Base-by-base conservation (phyloP, 1,139 yeast species). In the Debaryomycetaceae sp. region DNA sequence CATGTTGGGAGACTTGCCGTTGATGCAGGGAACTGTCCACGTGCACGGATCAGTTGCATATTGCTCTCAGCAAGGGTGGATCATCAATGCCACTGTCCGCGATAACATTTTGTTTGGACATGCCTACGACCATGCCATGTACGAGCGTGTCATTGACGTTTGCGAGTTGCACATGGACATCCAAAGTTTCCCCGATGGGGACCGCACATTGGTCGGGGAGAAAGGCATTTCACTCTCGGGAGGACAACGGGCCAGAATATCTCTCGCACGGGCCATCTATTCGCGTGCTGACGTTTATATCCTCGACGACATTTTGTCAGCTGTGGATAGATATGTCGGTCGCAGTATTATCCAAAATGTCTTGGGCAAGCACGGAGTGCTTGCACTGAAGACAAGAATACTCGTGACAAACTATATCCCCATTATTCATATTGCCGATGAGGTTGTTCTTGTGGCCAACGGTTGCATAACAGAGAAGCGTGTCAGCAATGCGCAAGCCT, bases 41-140 rank as follows among this genome's bases (percentile, higher is more conserved):
- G 35, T 36, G 14, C 37, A 40, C 16, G 49, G 49, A 2, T 20
- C 41, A 3, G 29, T 43, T n/a, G 47, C 49, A 2, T 45, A 43
- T 37, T 42, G 46, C 23, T 30, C 48, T 3, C 49, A 51, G 31
- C 37, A 42, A 6, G 51, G 57, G 1, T 53, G 57, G 57, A 48
- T 52, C 18, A 48, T 51, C 45, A 52, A 53, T 32, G 55, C 53
- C 4, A 37, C 51, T 6, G 54, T 52, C n/a, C 46, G 43, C 34
- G 56, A 53, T 16, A 53, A 53, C 32, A 51, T 53, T 63, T 30
- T 48, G 38, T 46, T 52, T 47, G 50, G 71, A 49, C 37, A 37
- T 51, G 44, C 33, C 36, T 31, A 51, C 50, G 38, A 42, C 38
- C 25, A 31, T 39, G 18, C 40, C 37, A 27, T 60, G 61, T 34